Base-by-base conservation (phyloP, 2,329 filamentous ascomycete species). In the Huntiella bhutanensis region DNA sequence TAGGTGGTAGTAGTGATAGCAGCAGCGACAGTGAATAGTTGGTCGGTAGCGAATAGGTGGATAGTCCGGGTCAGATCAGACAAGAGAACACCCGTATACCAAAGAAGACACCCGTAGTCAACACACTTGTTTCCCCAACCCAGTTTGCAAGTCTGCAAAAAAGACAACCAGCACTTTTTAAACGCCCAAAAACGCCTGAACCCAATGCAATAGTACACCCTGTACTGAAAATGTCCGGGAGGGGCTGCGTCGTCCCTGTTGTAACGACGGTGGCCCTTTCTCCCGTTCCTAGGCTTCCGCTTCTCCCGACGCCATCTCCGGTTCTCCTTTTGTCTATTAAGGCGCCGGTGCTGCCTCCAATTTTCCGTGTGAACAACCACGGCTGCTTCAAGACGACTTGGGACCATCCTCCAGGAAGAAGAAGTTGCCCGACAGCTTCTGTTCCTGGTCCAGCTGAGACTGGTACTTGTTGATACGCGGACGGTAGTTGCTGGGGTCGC, bases 391-490 rank as follows among this genome's bases (percentile, higher is more conserved):
- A 64, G 65, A 68, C 59, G 64, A 66, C 59, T 71, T 68, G 45
- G 60, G 57, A 49, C 59, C 59, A 58, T 95, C 87, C 63, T 96
- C 88, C 63, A 96, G 64, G 82, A 96, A 96, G 80, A 94, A 95
- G 69, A 82, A 98, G 68, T 96, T 96, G 56, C 92, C 92, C 53
- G 65, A 67, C 57, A 86, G 56, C 73, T 98, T 98, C 73, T 98
- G 91, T 61, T 96, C 91, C 63, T 95, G 87, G 64, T 98, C 91
- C 55, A 96, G 75, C 69, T 98, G 91, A 60, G 82, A 91, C 64
- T 87, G 80, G 59, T 77, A 68, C 75, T 98, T 98, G 76, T 98
- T 98, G 71, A 98, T 98, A 66, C 92, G 85, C 52, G 92, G 91
- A 51, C 91, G 80, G 74, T 76, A 98, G 58, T 91, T 94, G 66